A percentile compares a stretch with the other conserved stretches of the same genome.
These are phyloP conservation scores for Arachis stenosperma DNA, from an alignment of 306 rosid species.

Conservation along the genomic window DNA sequence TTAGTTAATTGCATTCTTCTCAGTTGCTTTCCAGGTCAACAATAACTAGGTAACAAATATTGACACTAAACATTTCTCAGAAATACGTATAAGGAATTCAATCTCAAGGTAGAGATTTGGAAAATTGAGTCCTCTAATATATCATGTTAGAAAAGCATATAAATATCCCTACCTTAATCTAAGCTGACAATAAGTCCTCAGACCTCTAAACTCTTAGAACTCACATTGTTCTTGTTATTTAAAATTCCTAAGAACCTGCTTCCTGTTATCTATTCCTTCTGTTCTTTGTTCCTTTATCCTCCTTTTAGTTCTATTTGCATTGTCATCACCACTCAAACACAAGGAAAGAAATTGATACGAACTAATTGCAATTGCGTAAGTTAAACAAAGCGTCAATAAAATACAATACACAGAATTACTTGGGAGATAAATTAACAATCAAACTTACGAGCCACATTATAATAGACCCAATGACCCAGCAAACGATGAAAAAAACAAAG, in stretches of 20 bases:
- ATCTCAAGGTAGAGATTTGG: background rate
- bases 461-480: constrained; percentile 58
- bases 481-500: constrained; percentile 45
- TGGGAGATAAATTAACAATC: constrained; percentile 43
- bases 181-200: background rate
- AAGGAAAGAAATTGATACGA: background rate
- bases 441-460: constrained; percentile 57
- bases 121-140: background rate
- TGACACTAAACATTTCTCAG: background rate
- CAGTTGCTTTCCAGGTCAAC: too few relatives aligned
- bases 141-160: background rate
- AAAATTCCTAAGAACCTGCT: background rate
- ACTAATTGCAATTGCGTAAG: background rate
- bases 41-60: too few relatives aligned
- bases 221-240: background rate
- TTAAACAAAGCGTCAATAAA: constrained; percentile 7
- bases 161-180: background rate
- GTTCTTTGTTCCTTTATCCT: background rate
- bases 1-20: too few relatives aligned
- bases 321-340: constrained; percentile 15
- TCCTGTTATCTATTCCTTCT: background rate
- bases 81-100: background rate
- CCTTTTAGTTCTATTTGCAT: constrained; percentile 13
- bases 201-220: background rate
- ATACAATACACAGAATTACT: constrained; percentile 33